A percentile compares a stretch with the other conserved stretches of the same genome.
phyloP scores from a whole-genome alignment of 1,284 basidiomycete genomes.

The Neotropicomus parvogracilis region DNA sequence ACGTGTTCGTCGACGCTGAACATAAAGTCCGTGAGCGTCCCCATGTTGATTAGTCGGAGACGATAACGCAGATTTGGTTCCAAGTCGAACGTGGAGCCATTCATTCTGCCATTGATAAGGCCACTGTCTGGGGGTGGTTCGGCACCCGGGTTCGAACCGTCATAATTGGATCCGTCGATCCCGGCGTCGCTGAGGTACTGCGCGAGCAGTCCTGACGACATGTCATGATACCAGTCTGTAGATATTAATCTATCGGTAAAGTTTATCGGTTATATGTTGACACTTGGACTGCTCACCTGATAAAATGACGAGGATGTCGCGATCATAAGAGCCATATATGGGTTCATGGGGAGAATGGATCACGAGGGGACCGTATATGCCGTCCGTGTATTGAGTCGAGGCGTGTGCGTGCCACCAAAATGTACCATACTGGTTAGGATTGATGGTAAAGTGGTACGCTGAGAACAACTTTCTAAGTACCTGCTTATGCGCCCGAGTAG shows the following conservation, averaged over 20 bases:
- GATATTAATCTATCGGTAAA: background rate
- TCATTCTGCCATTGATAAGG: slow-evolving; percentile 33
- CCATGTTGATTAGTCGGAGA: slow-evolving; percentile 33
- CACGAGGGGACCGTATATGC: slow-evolving; percentile 33
- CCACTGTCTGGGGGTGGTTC: slow-evolving; percentile 34
- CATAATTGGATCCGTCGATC: slow-evolving; percentile 30
- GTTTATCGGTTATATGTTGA: background rate
- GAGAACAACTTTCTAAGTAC: slow-evolving; percentile 7
- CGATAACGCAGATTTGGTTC: slow-evolving; percentile 32
- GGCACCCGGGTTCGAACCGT: slow-evolving; percentile 29
- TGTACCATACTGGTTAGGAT: slow-evolving; percentile 32
- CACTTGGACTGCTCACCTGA: slow-evolving; percentile 24
- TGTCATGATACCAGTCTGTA: slow-evolving; percentile 33
- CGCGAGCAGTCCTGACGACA: slow-evolving; percentile 30
- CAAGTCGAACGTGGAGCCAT: slow-evolving; percentile 20
- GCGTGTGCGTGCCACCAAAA: slow-evolving; percentile 34
- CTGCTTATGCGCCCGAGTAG: background rate
- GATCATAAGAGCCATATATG: slow-evolving; percentile 28
- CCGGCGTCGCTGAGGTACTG: slow-evolving; percentile 29
- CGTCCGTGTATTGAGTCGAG: slow-evolving; percentile 34
- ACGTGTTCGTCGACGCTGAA: slow-evolving; percentile 31
- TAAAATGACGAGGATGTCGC: slow-evolving; percentile 26
- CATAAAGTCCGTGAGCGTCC: slow-evolving; percentile 30
- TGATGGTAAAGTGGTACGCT: slow-evolving; percentile 32
- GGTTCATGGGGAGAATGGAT: slow-evolving; percentile 33